Conservation (phyloP, 2,329 filamentous ascomycete species). For the Diaporthe velutina region DNA sequence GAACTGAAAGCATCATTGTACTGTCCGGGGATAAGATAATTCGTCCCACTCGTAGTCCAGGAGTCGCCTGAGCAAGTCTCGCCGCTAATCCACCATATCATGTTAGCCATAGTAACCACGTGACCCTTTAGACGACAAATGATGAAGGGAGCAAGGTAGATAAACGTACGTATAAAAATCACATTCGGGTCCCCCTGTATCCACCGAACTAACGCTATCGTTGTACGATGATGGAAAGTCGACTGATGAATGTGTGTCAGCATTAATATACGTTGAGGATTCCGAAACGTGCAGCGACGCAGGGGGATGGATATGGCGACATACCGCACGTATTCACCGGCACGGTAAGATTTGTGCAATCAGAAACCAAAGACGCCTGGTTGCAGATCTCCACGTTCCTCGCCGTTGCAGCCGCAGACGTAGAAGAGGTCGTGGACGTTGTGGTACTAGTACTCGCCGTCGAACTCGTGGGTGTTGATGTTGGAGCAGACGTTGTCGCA, state of each 20-base stretch:
- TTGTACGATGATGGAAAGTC: slow-evolving; percentile 23
- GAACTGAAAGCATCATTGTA: slow-evolving; percentile 29
- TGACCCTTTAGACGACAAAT: background rate
- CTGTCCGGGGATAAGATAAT: slow-evolving; percentile 29
- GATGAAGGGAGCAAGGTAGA: background rate
- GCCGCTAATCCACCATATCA: background rate
- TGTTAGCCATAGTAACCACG: background rate
- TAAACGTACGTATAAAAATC: slow-evolving; percentile 25
- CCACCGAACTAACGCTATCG: slow-evolving; percentile 23
- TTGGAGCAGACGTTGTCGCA: background rate
- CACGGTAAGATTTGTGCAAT: slow-evolving; percentile 25
- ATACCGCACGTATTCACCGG: slow-evolving; percentile 30
- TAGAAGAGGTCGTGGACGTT: slow-evolving; percentile 1
- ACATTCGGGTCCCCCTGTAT: slow-evolving; percentile 25
- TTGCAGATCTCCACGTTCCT: slow-evolving; percentile 31
- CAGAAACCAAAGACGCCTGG: slow-evolving; percentile 21
- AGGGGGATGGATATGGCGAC: background rate
- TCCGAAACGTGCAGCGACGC: no score
- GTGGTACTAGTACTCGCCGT: background rate
- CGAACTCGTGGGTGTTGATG: background rate
- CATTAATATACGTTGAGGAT: background rate
- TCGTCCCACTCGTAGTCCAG: slow-evolving; percentile 22
- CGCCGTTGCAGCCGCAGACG: slow-evolving; percentile 9
- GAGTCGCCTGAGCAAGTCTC: slow-evolving; percentile 17
- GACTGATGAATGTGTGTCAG: background rate